Evolutionary conservation across 495 filamentous ascomycete genomes (phyloP), one percentile per base, ranked within the genome.

Genomic region (Neurospora sp.): DNA sequence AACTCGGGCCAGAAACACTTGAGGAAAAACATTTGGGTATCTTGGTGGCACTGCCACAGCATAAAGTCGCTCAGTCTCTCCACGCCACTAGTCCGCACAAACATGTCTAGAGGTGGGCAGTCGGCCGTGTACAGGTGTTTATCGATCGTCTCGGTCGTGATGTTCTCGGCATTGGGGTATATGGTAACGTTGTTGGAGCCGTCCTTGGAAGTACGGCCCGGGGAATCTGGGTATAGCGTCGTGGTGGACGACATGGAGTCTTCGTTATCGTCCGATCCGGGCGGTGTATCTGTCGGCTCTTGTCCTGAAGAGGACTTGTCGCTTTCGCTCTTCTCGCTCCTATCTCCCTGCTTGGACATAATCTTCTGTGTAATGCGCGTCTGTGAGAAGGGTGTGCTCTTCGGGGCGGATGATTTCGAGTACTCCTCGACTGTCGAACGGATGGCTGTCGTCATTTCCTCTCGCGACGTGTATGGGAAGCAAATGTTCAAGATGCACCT

Each of bases 1-100:
- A 99, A 97, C 76, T 98, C 94, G 5, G 96, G 96, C 96, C 96
- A 99, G 59, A 98, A 83, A 72, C 93, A 95, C 72, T 97, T 89
- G 48, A 97, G 80, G 82, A 98, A 99, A 46, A 93, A 92, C 72
- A 98, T 91, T 71, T 97, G 91, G 0, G 96, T 98, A 59, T 95
- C 85, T 77, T 96, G 87, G 76, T 98, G 94, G 77, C 92, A 94
- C 82, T 99, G 96, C 96, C 96, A 99, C 71, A 99, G 89, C 94
- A 99, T 94, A 78, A 98, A 99, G 78, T 99, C 96, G 77, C 93
- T 97, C 73, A 99, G 82, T 27, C 96, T 87, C 78, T 94, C 91
- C 12, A 99, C 96, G 38, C 93, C 96, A 70, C 93, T 96, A 0
- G 96, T 99, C 37, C 96, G 88, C 23, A 99, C 86, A 37, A 98